phyloP scores from a whole-genome alignment of 75 land plant species.

The Adiantum capillusveneris region DNA sequence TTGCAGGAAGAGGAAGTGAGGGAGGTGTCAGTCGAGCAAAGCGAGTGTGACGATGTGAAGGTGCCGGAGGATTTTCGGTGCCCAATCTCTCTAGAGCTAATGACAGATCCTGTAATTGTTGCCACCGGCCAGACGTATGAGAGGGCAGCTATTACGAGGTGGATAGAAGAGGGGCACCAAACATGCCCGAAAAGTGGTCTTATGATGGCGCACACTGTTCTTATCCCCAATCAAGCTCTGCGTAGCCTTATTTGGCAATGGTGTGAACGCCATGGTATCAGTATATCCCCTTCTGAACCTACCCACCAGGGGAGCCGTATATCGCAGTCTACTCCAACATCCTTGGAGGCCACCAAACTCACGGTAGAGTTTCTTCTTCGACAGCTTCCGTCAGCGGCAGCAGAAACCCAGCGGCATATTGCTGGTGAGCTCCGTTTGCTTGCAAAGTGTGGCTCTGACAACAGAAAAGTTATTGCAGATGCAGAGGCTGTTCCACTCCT shows the following conservation, averaged over 20 bases:
- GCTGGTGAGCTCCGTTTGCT: constrained; percentile 61
- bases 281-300: constrained; percentile 8
- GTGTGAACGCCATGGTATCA: constrained; percentile 33
- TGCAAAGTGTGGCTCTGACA: constrained; percentile 60
- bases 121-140: constrained; percentile 80
- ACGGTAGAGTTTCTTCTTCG: constrained; percentile 57
- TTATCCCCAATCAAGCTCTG: constrained; percentile 60
- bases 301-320: constrained; percentile 13
- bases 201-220: constrained; percentile 42
- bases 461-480: constrained; percentile 57
- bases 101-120: constrained; percentile 71
- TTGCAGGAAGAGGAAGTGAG: background rate
- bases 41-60: constrained; percentile 8
- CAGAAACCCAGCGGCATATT: constrained; percentile 39
- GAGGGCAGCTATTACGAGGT: constrained; percentile 42
- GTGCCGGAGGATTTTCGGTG: constrained; percentile 67
- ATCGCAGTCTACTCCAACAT: constrained; percentile 23
- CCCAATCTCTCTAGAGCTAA: constrained; percentile 67
- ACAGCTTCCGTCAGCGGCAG: constrained; percentile 43
- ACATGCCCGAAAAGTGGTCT: constrained; percentile 73
- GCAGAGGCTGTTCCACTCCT: constrained; percentile 78
- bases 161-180: constrained; percentile 59
- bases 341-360: constrained; percentile 54
- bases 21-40: constrained; percentile 5
- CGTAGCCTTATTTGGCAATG: constrained; percentile 24